Evolutionary conservation across 345 rosid species (phyloP).

Genomic region (Leavenworthia alabamica): DNA sequence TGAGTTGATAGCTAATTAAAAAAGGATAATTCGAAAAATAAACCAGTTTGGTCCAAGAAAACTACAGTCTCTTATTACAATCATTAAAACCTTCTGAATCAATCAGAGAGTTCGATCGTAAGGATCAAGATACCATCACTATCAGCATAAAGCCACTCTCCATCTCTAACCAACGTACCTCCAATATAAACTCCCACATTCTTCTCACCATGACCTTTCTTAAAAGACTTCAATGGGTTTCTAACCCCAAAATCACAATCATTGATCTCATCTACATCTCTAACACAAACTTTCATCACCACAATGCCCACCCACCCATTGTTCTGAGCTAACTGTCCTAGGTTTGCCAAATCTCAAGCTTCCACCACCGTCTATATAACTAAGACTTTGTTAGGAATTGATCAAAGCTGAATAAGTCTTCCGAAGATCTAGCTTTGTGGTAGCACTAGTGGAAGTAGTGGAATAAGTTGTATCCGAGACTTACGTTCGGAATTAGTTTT

Average conservation of each 20-base stretch:
- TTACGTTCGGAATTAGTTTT: too few relatives aligned
- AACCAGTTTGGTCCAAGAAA: background rate
- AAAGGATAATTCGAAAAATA: background rate
- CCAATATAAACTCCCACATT: conserved; percentile 50
- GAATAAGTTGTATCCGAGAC: too few relatives aligned
- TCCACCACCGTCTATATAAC: conserved; percentile 82
- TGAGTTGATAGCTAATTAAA: background rate
- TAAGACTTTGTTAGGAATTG: too few relatives aligned
- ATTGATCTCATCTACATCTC: conserved; percentile 82
- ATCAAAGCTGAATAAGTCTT: too few relatives aligned
- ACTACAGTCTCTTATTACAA: background rate
- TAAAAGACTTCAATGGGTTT: conserved; percentile 67
- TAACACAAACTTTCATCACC: conserved; percentile 71
- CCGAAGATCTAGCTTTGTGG: too few relatives aligned
- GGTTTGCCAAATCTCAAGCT: conserved; percentile 78
- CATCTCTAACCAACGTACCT: conserved; percentile 54
- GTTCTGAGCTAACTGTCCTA: conserved; percentile 64
- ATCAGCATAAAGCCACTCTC: conserved; percentile 89
- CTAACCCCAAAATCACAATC: conserved; percentile 68
- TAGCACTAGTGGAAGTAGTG: too few relatives aligned
- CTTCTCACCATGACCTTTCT: conserved; percentile 74
- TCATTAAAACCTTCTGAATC: conserved; percentile 8
- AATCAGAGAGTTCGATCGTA: conserved; percentile 48
- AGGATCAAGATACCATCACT: conserved; percentile 75
- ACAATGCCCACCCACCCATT: conserved; percentile 83